Evolutionary conservation across 495 filamentous ascomycete species (phyloP).

Genomic region (Penicillium riverlandense): DNA sequence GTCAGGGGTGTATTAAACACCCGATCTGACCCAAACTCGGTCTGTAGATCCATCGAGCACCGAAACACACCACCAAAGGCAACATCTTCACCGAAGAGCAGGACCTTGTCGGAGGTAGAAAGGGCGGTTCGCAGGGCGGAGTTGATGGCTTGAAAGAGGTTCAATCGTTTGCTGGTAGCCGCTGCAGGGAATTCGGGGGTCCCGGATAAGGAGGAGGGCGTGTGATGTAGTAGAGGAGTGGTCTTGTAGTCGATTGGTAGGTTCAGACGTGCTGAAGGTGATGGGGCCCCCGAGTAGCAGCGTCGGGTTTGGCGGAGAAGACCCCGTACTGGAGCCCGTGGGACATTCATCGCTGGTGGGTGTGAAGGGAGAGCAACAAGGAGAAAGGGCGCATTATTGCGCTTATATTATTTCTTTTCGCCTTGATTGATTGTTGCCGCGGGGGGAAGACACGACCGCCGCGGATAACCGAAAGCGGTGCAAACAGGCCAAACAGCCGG

Average conservation of each 20-base stretch:
- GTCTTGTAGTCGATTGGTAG: constrained; percentile 81
- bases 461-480: constrained; percentile 14
- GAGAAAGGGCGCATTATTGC: neutral
- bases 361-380: neutral
- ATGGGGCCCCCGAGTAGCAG: constrained; percentile 22
- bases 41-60: constrained; percentile 83
- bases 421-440: neutral
- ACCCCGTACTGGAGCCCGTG: constrained; percentile 8
- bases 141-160: constrained; percentile 90
- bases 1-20: constrained; percentile 96
- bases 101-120: constrained; percentile 73
- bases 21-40: constrained; percentile 76
- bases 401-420: neutral
- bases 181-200: constrained; percentile 55
- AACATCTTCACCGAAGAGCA: constrained; percentile 95
- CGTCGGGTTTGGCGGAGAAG: constrained; percentile 8
- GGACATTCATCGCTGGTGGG: constrained; percentile 6
- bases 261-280: constrained; percentile 60
- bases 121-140: constrained; percentile 77
- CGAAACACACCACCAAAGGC: constrained; percentile 96
- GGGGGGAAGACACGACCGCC: constrained; percentile 9
- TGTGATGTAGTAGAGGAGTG: constrained; percentile 75
- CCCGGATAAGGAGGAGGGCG: constrained; percentile 60
- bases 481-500: constrained; percentile 10
- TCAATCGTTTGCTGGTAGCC: constrained; percentile 72